Conservation (phyloP, 2,329 filamentous ascomycete species). For the Aspergillus puulaauensis region DNA sequence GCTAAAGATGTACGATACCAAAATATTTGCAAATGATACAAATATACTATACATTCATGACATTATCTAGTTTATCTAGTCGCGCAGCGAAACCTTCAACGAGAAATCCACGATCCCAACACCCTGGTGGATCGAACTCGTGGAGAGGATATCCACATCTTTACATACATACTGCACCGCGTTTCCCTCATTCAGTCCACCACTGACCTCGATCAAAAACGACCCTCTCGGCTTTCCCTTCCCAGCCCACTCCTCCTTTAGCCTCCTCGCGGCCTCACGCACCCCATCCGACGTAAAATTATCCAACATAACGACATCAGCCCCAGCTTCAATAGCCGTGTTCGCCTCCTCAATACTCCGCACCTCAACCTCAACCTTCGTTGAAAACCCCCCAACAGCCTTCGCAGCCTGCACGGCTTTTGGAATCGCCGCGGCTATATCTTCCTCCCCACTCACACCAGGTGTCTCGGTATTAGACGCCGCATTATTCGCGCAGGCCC, state of each 20-base stretch:
- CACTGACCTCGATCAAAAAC: constrained; percentile 88
- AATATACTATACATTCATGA: background rate
- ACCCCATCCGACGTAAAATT: constrained; percentile 86
- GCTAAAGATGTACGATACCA: background rate
- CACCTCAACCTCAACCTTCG: constrained; percentile 96
- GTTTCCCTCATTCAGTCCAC: constrained; percentile 82
- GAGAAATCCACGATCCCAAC: constrained; percentile 94
- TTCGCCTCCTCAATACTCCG: constrained; percentile 84
- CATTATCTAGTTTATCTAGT: background rate
- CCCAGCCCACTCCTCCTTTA: constrained; percentile 79
- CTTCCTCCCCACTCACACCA: constrained; percentile 13
- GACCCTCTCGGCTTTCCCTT: constrained; percentile 54
- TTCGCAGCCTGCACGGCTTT: constrained; percentile 83
- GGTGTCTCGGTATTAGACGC: constrained; percentile 19
- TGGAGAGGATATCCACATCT: constrained; percentile 95
- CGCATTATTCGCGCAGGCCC: constrained; percentile 66
- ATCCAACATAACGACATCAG: constrained; percentile 95
- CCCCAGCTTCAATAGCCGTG: constrained; percentile 85
- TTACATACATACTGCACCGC: constrained; percentile 68
- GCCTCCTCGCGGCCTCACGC: constrained; percentile 66
- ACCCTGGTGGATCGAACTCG: constrained; percentile 94
- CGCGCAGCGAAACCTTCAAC: constrained; percentile 68
- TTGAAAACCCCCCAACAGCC: constrained; percentile 78
- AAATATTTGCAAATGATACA: background rate
- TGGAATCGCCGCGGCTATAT: constrained; percentile 66